These are phyloP conservation scores for Hyphopichia homilentoma DNA, from an alignment of 805 yeast species.

Conservation along the genomic window DNA sequence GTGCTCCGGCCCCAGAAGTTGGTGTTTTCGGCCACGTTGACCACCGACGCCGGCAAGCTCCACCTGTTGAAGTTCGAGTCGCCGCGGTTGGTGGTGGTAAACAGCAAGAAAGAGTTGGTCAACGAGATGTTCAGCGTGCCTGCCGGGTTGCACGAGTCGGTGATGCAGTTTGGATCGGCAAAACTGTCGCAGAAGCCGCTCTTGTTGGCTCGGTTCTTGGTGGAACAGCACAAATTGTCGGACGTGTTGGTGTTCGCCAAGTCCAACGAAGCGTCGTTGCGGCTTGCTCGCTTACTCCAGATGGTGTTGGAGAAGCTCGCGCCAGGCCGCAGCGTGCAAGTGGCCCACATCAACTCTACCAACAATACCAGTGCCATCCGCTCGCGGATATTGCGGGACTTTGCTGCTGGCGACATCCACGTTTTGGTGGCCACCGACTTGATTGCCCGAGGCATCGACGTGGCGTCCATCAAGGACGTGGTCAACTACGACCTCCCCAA, in stretches of 20 bases:
- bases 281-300: slow-evolving; percentile 61
- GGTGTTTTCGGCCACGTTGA: slow-evolving; percentile 88
- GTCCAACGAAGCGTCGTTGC: slow-evolving; percentile 83
- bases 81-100: slow-evolving; percentile 76
- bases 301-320: slow-evolving; percentile 31
- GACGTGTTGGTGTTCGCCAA: slow-evolving; percentile 62
- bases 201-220: slow-evolving; percentile 55
- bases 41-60: slow-evolving; percentile 87
- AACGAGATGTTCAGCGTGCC: slow-evolving; percentile 65
- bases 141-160: slow-evolving; percentile 43
- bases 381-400: slow-evolving; percentile 53
- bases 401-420: slow-evolving; percentile 49
- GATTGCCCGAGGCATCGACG: slow-evolving; percentile 93
- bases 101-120: slow-evolving; percentile 45
- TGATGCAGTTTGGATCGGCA: slow-evolving; percentile 35
- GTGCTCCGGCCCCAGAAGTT: slow-evolving; percentile 50
- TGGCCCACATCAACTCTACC: slow-evolving; percentile 55
- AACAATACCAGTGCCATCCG: slow-evolving; percentile 49
- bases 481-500: slow-evolving; percentile 89
- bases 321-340: slow-evolving; percentile 11
- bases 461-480: slow-evolving; percentile 65
- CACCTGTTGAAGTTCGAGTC: slow-evolving; percentile 62
- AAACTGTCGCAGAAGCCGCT: slow-evolving; percentile 65
- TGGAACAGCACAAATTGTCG: slow-evolving; percentile 20
- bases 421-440: slow-evolving; percentile 80